Evolutionary conservation across 2,329 filamentous ascomycete species (phyloP), one percentile per base, ranked within the genome.

Genomic region (Claviceps purpurea): DNA sequence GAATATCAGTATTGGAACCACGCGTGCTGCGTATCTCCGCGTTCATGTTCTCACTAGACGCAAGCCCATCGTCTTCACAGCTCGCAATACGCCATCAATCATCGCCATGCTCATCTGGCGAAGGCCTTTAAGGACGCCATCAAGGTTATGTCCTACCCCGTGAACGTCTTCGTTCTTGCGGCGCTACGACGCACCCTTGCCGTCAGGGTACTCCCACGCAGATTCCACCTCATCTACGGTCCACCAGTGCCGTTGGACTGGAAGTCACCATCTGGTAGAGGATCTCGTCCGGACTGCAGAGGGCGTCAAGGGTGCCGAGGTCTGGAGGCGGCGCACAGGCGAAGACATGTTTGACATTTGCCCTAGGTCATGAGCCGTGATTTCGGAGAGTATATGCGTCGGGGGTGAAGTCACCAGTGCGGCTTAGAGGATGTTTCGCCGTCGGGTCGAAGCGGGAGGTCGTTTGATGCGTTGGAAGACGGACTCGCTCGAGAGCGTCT

Each of bases 171-270:
- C 49, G 5, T 44, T 44, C 22, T 39, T 48, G 18, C 22, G 47
- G 34, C 46, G 51, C 14, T 58, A 10, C 22, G 38, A n/a, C 2
- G 18, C 37, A 4, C 57, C 55, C 20, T 61, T 55, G 20, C 61
- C 56, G 22, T 60, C 51, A 16, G 63, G 66, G 10, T 56, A 61
- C 0, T 51, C 42, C 1, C 55, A 1, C 62, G 57, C 0, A 40
- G 47, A 4, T 58, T 57, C 65, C 65, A 68, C 2, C 51, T 61
- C 0, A 53, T 37, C 65, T 65, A 68, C 61, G 59, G 54, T 37
- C 64, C 65, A 67, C 61, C 60, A 65, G 0, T 57, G 56, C 30
- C 62, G 58, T 0, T 65, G 64, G 1, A 47, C 52, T 64, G 64
- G 0, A 56, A 5, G 57, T 47, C 1, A 61, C 60, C 26, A 68